Evolutionary conservation across 2,329 filamentous ascomycete genomes (phyloP), one percentile per base, ranked within the genome.

Genomic region (Fusarium xyrophilum): DNA sequence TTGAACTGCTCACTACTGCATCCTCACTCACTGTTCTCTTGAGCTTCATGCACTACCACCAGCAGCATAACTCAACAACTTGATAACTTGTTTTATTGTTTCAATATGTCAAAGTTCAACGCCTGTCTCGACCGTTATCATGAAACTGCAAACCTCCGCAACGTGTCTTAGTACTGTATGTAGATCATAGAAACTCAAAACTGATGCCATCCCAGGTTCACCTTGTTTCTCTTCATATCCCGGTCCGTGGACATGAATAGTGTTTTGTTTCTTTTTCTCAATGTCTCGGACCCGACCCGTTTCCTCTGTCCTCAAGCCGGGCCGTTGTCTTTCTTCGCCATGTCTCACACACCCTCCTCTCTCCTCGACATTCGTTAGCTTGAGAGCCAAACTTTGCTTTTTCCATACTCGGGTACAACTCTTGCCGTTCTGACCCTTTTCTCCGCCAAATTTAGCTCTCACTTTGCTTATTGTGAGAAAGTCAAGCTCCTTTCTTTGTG

Each of bases 261-360:
- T 28, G 11, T 28, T 55, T 38, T 56, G 36, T 52, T 52, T 56
- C 47, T 43, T 55, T 54, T 58, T 42, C 32, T 43, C 21, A 25
- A 25, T 36, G 30, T 36, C 21, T 28, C 55, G 36, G 46, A 53
- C 33, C 36, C 28, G 11, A 30, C 55, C 47, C 19, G 33, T 33
- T 40, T 33, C 10, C 36, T 27, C 27, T 39, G 25, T 44, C 36
- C 33, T 48, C 53, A 39, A 46, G 21, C n/a, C 46, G 23, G 30
- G 23, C 52, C 52, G 44, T 64, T 64, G 19, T 40, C 38, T 50
- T 60, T 58, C 55, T 73, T 69, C 54, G 65, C 47, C 54, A 48
- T 21, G 54, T 55, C 61, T 65, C 32, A 48, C 50, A 43, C 50
- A 7, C 48, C 27, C 43, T 63, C 14, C n/a, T 39, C 27, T 33